Base-by-base conservation (phyloP, 129 eudicot genomes). In the Tagetes erecta region DNA sequence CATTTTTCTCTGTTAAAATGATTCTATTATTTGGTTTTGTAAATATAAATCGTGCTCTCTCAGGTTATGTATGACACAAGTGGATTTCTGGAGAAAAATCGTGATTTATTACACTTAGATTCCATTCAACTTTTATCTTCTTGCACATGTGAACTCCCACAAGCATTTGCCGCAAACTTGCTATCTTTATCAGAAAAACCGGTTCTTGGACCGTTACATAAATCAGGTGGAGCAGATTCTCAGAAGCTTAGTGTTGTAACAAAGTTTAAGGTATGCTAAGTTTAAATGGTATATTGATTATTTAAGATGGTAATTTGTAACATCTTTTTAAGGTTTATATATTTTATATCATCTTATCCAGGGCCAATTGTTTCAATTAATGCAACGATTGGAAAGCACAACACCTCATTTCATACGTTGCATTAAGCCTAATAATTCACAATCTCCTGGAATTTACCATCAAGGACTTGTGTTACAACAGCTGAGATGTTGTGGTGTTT, bases 371-470 rank as follows among this genome's bases (percentile, higher is more conserved):
- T 95, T 95, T 85, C 97, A 95, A 40, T 52, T 95, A 79, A 95
- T 95, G 97, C 90, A 95, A 82, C 95, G 96, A 3, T 75, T 95
- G 40, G 99, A 87, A 84, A 95, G 76, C 72, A 95, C 99, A 45
- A 91, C 99, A 8, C 90, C 99, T 12, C 99, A 95, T 87, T 95
- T 91, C 55, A 87, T 95, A 58, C 97, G 99, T 42, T 95, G 99
- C 80, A 91, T 95, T 66, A 95, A 95, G 84, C 97, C 99, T 71
- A 95, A 95, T 71, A 86, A 81, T 75, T 71, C 80, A 59, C 96
- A 95, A 67, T 88, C 94, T 76, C 91, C 99, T 74, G 96, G 97
- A 59, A 86, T 67, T 40, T 94, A 86, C 73, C 84, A 88, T 66
- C 96, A 94, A 88, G 95, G 85, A 50, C 87, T 94, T 45, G 93